Conservation (phyloP, 2,329 filamentous ascomycete genomes). For the Purpureocillium takamizusanense region DNA sequence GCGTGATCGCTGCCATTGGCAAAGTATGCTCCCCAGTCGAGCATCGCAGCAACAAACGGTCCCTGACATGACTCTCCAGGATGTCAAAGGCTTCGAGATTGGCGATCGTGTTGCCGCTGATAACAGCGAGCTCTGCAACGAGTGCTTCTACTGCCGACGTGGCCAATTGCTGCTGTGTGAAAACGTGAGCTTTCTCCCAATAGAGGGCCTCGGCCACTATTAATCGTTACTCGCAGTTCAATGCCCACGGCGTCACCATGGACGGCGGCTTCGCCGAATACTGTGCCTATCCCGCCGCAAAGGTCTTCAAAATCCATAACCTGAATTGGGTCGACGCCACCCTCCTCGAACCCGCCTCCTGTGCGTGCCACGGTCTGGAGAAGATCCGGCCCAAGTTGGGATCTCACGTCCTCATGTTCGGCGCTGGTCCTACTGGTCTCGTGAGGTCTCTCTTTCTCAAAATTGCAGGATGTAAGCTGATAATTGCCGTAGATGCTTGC, state of each 20-base stretch:
- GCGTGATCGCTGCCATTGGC: constrained; percentile 50
- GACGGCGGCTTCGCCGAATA: constrained; percentile 68
- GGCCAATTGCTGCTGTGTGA: constrained; percentile 61
- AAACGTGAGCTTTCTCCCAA: constrained; percentile 26
- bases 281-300: constrained; percentile 40
- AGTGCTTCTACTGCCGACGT: constrained; percentile 66
- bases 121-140: constrained; percentile 58
- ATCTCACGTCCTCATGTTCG: constrained; percentile 56
- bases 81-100: constrained; percentile 50
- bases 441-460: constrained; percentile 19
- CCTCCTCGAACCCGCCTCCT: constrained; percentile 61
- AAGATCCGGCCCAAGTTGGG: constrained; percentile 59
- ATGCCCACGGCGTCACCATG: constrained; percentile 58
- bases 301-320: constrained; percentile 58
- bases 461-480: background rate
- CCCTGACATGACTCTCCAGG: constrained; percentile 14
- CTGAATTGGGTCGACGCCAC: constrained; percentile 60
- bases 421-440: constrained; percentile 58
- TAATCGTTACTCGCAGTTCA: constrained; percentile 30
- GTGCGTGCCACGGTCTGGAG: constrained; percentile 61
- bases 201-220: too few species aligned
- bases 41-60: background rate
- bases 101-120: constrained; percentile 57
- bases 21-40: constrained; percentile 15
- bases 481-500: constrained; percentile 35